phyloP scores from a whole-genome alignment of 768 basidiomycete genomes.

The Amanita muscaria region DNA sequence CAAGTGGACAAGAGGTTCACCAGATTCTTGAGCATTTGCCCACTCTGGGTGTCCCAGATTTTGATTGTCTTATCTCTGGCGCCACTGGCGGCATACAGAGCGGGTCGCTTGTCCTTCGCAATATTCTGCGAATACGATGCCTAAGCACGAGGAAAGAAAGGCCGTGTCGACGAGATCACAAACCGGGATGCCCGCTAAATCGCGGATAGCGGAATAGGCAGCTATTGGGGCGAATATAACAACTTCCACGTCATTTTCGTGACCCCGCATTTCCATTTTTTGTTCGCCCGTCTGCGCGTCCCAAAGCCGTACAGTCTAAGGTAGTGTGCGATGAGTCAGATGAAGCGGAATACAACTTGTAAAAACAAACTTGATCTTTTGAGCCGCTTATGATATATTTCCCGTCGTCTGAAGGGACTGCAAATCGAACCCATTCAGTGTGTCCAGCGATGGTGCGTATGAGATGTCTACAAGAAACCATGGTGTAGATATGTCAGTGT shows the following conservation, averaged over 20 bases:
- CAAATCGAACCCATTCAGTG: constrained; percentile 77
- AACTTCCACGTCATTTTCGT: constrained; percentile 80
- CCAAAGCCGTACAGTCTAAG: constrained; percentile 70
- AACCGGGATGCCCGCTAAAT: constrained; percentile 66
- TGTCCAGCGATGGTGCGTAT: constrained; percentile 71
- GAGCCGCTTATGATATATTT: constrained; percentile 71
- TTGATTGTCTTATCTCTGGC: constrained; percentile 89
- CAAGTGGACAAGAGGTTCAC: constrained; percentile 29
- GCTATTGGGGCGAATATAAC: constrained; percentile 72
- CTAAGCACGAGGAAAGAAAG: constrained; percentile 9
- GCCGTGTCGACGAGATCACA: constrained; percentile 16
- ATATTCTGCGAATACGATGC: constrained; percentile 30
- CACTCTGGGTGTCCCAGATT: constrained; percentile 80
- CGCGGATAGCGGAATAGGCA: constrained; percentile 70
- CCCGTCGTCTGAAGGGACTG: constrained; percentile 62
- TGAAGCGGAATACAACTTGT: background rate
- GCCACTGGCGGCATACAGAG: constrained; percentile 66
- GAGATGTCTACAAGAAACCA: constrained; percentile 44
- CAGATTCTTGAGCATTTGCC: constrained; percentile 72
- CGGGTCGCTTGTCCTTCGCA: constrained; percentile 41
- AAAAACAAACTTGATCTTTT: constrained; percentile 67
- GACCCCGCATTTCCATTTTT: constrained; percentile 78
- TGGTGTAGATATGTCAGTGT: constrained; percentile 8
- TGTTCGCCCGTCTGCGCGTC: constrained; percentile 65
- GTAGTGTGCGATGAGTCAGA: constrained; percentile 12